Evolutionary conservation across 2,329 filamentous ascomycete species (phyloP).

Genomic region (Coleophoma crateriformis): DNA sequence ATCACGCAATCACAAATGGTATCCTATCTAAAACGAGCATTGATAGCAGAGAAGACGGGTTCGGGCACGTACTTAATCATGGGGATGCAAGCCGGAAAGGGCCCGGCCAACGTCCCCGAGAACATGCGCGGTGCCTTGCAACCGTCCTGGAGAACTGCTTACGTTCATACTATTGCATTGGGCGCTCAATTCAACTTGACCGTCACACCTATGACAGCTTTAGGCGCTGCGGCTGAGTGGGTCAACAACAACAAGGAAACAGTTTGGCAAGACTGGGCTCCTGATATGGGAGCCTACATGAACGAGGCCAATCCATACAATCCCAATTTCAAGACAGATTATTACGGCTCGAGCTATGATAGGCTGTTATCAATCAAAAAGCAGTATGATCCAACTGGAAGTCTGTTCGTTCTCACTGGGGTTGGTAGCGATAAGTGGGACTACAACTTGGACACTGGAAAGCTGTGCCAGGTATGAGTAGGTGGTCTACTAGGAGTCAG

Average conservation of each 20-base stretch:
- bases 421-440: constrained; percentile 11
- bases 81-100: constrained; percentile 4
- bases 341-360: constrained; percentile 30
- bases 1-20: constrained; percentile 26
- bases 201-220: background rate
- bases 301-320: constrained; percentile 43
- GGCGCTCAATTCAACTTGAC: background rate
- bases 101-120: constrained; percentile 1
- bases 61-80: constrained; percentile 23
- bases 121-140: constrained; percentile 3
- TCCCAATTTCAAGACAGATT: constrained; percentile 32
- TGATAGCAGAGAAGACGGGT: constrained; percentile 23
- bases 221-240: constrained; percentile 10
- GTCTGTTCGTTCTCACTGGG: constrained; percentile 5
- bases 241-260: constrained; percentile 22
- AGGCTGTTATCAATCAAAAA: constrained; percentile 8
- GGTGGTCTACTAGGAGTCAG: too few species aligned
- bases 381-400: constrained; percentile 7
- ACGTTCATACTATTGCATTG: constrained; percentile 4
- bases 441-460: constrained; percentile 4
- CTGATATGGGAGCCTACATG: constrained; percentile 36
- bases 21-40: constrained; percentile 15
- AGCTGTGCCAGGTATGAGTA: background rate
- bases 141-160: constrained; percentile 5
- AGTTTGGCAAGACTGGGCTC: constrained; percentile 9